Percentiles rank a stretch among this genome's conserved stretches.
phyloP scores from a whole-genome alignment of 257 asterid species.

The Echium plantagineum region DNA sequence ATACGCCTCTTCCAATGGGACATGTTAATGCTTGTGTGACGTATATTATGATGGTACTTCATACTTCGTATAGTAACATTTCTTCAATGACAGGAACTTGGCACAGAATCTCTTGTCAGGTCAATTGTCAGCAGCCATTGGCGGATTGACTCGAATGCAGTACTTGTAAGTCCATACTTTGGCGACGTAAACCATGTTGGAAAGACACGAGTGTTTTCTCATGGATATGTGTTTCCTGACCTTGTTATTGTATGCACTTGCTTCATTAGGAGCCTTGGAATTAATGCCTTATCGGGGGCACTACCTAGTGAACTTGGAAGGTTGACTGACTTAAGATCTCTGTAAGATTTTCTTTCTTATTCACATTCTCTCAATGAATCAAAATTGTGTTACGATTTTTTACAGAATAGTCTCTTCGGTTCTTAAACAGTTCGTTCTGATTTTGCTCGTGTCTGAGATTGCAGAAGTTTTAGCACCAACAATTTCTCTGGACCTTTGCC shows the following conservation, averaged over 20 bases:
- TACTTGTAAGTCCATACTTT: slow-evolving; percentile 33
- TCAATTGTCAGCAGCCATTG: slow-evolving; percentile 42
- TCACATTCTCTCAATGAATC: background rate
- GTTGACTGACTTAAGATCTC: slow-evolving; percentile 37
- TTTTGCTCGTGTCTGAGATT: background rate
- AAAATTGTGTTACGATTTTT: too few relatives aligned
- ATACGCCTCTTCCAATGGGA: background rate
- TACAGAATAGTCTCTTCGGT: background rate
- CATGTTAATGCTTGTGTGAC: background rate
- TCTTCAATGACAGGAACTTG: slow-evolving; percentile 34
- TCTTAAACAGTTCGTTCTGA: background rate
- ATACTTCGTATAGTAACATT: background rate
- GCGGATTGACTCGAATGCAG: slow-evolving; percentile 51
- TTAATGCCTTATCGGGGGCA: slow-evolving; percentile 58
- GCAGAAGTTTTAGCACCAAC: slow-evolving; percentile 46
- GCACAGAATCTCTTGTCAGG: slow-evolving; percentile 52
- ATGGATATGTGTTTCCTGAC: background rate
- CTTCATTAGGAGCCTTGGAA: slow-evolving; percentile 32
- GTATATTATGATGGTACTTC: background rate
- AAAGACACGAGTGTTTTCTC: background rate
- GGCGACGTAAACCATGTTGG: background rate
- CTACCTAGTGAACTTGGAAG: slow-evolving; percentile 63
- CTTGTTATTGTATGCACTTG: slow-evolving; percentile 3
- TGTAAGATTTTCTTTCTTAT: slow-evolving; percentile 29
- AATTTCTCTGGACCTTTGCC: slow-evolving; percentile 80